Evolutionary conservation across 2,329 filamentous ascomycete species (phyloP), one percentile per base, ranked within the genome.

Genomic region (Endoconidiophora laricicola): DNA sequence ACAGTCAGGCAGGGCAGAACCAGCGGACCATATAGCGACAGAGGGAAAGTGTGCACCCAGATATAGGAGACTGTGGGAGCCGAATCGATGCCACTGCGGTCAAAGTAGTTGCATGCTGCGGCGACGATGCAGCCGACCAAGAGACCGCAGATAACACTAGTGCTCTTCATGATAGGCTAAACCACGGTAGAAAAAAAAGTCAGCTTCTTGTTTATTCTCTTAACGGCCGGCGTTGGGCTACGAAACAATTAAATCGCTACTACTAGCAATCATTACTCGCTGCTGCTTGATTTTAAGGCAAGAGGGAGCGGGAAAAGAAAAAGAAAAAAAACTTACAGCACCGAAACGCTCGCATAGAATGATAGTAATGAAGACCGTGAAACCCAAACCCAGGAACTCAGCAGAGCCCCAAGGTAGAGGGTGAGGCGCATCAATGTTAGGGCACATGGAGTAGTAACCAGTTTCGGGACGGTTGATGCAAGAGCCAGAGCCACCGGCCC

Each of bases 311-410:
- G 1, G 10, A 39, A 26, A n/a, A 26, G 10, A 26, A n/a, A 26
- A 7, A n/a, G 9, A 6, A 2, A 40, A 33, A 9, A 33, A 22
- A 46, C 52, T 33, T 54, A 54, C 52, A 0, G 83, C 74, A 1
- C 86, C 86, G 57, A 88, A 87, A 9, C 83, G 76, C 63, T 91
- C 85, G 60, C 82, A 85, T 10, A 90, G 60, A 54, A 91, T 80
- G 59, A 91, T 90, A 24, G 81, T 83, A 42, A 82, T 57, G 60
- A 90, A 90, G 36, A 88, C 85, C 42, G 78, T 78, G 66, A 91
- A 88, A 0, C 85, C 85, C 2, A 91, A 73, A 10, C 72, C 85
- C 4, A 91, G 75, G 56, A 82, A 86, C 62, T 91, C 81, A 1
- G 84, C 75, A 37, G 78, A 79, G 3, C 83, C 86, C 86, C 86